Evolutionary conservation across 306 rosid genomes (phyloP).

Genomic region (Cicer arietinum): DNA sequence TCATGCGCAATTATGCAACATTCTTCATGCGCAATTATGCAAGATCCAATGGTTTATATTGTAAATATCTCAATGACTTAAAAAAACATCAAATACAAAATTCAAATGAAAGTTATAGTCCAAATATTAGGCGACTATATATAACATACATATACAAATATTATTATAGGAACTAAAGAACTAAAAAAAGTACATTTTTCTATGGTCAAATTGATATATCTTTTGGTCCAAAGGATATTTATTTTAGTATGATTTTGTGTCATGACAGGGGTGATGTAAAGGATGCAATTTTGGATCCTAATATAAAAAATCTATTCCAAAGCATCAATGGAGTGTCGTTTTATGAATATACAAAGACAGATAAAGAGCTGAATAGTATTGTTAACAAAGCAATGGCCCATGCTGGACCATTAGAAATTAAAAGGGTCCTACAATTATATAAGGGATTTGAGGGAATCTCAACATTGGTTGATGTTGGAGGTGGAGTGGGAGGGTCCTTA

Average conservation of each 20-base stretch:
- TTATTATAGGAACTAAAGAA: no score
- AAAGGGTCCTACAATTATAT: background rate
- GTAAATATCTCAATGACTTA: no score
- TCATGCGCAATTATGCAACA: no score
- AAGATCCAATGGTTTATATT: no score
- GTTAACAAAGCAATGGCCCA: constrained; percentile 27
- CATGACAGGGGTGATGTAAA: constrained; percentile 12
- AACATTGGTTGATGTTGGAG: constrained; percentile 41
- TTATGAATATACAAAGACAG: constrained; percentile 6
- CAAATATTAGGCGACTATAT: no score
- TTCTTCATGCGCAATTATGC: no score
- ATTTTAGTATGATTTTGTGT: background rate
- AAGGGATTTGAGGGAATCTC: constrained; percentile 30
- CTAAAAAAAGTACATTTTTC: no score
- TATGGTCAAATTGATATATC: no score
- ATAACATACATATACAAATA: no score
- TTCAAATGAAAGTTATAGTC: no score
- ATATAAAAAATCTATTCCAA: background rate
- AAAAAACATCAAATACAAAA: no score
- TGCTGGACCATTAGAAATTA: constrained; percentile 15
- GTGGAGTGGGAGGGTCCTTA: constrained; percentile 2
- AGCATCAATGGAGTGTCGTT: background rate
- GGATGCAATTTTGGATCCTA: constrained; percentile 35
- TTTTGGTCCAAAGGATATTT: no score
- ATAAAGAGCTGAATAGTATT: background rate